Conservation (phyloP, 306 rosid genomes). For the Benincasa hispida region DNA sequence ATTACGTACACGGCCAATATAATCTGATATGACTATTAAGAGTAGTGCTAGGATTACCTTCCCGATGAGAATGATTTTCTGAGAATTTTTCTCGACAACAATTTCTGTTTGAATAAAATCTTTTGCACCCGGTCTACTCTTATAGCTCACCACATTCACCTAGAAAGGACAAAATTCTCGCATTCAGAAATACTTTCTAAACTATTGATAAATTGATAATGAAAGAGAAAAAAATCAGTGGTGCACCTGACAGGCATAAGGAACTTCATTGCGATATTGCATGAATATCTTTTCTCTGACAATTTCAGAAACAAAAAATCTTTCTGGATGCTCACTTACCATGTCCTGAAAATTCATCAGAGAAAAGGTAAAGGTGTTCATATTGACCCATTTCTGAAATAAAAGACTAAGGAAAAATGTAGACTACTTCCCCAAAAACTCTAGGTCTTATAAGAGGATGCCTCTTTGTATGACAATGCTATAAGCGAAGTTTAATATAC, state of each 20-base stretch:
- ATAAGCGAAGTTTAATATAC: neutral
- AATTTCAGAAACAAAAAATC: slow-evolving; percentile 86
- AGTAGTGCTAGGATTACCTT: slow-evolving; percentile 17
- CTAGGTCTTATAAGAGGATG: neutral
- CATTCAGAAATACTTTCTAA: neutral
- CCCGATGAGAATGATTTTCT: slow-evolving; percentile 79
- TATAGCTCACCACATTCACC: slow-evolving; percentile 90
- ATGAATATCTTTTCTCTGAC: slow-evolving; percentile 90
- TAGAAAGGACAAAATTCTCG: slow-evolving; percentile 9
- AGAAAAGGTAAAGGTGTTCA: slow-evolving; percentile 12
- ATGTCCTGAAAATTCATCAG: slow-evolving; percentile 55
- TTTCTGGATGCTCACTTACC: slow-evolving; percentile 92
- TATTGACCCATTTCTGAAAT: neutral
- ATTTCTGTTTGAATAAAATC: slow-evolving; percentile 87
- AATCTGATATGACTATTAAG: neutral
- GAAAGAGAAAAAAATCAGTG: neutral
- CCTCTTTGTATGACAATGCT: neutral
- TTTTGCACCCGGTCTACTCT: slow-evolving; percentile 74
- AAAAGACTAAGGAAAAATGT: neutral
- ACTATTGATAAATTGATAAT: neutral
- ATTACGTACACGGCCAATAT: neutral
- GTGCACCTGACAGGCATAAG: slow-evolving; percentile 85
- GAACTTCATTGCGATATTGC: slow-evolving; percentile 90
- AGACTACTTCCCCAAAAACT: neutral
- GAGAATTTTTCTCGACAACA: slow-evolving; percentile 73